Evolutionary conservation across 2,329 filamentous ascomycete species (phyloP).

Genomic region (Verticillium nonalfalfae): DNA sequence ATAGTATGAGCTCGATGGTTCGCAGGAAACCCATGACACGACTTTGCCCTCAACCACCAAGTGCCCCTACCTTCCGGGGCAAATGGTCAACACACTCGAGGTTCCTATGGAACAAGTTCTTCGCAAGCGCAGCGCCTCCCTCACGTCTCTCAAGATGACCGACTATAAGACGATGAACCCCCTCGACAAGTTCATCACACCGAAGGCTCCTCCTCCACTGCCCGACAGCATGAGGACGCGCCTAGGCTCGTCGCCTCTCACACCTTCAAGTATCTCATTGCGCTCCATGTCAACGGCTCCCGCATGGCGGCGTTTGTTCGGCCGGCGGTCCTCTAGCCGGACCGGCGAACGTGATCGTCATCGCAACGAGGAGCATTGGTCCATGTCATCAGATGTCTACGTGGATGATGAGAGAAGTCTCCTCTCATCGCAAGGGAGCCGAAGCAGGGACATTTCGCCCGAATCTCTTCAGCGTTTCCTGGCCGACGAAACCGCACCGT

Average conservation of each 20-base stretch:
- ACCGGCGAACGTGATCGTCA: slow-evolving; percentile 26
- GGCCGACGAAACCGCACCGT: slow-evolving; percentile 34
- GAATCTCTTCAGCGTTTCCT: slow-evolving; percentile 48
- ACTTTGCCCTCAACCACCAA: slow-evolving; percentile 65
- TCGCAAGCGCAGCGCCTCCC: slow-evolving; percentile 58
- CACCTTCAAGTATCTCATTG: slow-evolving; percentile 22
- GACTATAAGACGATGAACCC: slow-evolving; percentile 73
- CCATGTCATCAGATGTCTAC: slow-evolving; percentile 13
- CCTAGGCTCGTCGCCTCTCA: slow-evolving; percentile 22
- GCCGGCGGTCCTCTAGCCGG: slow-evolving; percentile 28
- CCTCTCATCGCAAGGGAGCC: slow-evolving; percentile 32
- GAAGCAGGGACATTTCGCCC: slow-evolving; percentile 47
- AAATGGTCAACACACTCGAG: slow-evolving; percentile 77
- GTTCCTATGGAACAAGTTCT: slow-evolving; percentile 65
- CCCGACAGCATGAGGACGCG: slow-evolving; percentile 32
- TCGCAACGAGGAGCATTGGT: slow-evolving; percentile 18
- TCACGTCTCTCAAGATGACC: slow-evolving; percentile 50
- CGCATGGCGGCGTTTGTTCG: slow-evolving; percentile 46
- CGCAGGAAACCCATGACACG: slow-evolving; percentile 69
- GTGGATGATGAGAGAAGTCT: slow-evolving; percentile 22
- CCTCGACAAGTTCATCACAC: slow-evolving; percentile 66
- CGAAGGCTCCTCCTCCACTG: slow-evolving; percentile 40
- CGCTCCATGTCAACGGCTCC: slow-evolving; percentile 43
- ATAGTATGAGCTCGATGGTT: slow-evolving; percentile 78
- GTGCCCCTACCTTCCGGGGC: slow-evolving; percentile 84